Percentiles rank a stretch among this genome's conserved stretches.
Evolutionary conservation across 202 grass and related monocot genomes (phyloP).

Genomic region (Setaria viridis): DNA sequence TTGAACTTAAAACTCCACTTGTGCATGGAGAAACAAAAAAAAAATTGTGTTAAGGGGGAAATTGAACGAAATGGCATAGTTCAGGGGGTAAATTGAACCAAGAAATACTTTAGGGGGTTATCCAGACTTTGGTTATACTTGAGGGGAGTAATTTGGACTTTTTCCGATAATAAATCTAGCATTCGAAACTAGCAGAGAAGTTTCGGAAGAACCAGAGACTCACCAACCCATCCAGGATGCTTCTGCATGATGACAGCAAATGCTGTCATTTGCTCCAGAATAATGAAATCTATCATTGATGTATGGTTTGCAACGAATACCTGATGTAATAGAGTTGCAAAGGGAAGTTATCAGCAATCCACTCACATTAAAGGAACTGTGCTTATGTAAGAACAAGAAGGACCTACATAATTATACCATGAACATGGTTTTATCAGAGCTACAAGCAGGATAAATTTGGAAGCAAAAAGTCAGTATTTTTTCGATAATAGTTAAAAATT

Average conservation of each 20-base stretch:
- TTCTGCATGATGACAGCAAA: conserved; percentile 99
- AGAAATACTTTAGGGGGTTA: too few species aligned
- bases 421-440: neutral
- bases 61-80: too few species aligned
- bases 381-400: conserved; percentile 2
- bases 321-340: conserved; percentile 53
- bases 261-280: conserved; percentile 99
- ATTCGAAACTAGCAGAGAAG: conserved; percentile 36
- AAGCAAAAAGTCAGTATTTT: neutral
- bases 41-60: too few species aligned
- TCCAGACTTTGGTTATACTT: too few species aligned
- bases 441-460: conserved; percentile 1
- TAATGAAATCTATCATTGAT: conserved; percentile 99
- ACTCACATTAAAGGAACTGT: conserved; percentile 11
- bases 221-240: conserved; percentile 99
- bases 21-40: too few species aligned
- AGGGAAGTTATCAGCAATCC: conserved; percentile 25
- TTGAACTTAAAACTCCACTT: too few species aligned
- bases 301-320: conserved; percentile 99
- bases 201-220: conserved; percentile 43
- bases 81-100: too few species aligned
- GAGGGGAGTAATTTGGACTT: too few species aligned
- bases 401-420: neutral
- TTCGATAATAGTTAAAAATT: neutral
- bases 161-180: neutral